Evolutionary conservation across 192 early-diverging fungal species (phyloP), one percentile per base, ranked within the genome.

Genomic region (Backusella tuberculispora): DNA sequence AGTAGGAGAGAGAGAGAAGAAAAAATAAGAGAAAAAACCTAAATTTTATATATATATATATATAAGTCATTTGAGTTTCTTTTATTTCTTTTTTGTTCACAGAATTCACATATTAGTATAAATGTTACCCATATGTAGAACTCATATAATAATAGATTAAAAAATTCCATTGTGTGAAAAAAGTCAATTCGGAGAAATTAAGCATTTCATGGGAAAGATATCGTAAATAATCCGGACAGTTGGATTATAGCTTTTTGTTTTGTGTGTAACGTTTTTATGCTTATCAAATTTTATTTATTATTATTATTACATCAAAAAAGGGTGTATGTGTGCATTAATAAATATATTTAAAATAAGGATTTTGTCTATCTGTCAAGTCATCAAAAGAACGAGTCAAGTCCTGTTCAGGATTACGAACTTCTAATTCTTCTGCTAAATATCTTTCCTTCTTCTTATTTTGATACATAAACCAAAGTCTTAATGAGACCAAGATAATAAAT

Each of bases 361-460:
- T 74, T 40, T 74, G 73, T 8, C 63, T 67, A 66, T 74, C 73
- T n/a, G 73, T 74, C 45, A 74, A 66, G 24, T 74, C 73, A 40
- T 74, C 73, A 45, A 74, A 74, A 8, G 73, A 74, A 10, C 47
- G 73, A 15, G 73, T 66, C 43, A 74, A 21, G 7, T 74, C 46
- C 1, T 21, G 41, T 21, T 74, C 73, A 15, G 53, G 29, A 14
- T 67, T 66, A 0, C 21, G 44, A 21, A 19, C 64, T 19, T 45
- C 29, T 44, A 37, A 47, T 21, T 66, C 65, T 60, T 37, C 64
- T 26, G 17, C 44, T 37, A 46, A 74, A 40, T 6, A 13, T 10
- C 9, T 60, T 26, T 60, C 21, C 53, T 60, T 60, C 53, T 26
- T 60, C 53, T 60, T 60, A 24, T 60, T 60, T 60, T 60, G 21